Evolutionary conservation across 225 moss, liverwort and hornwort species (phyloP).

Genomic region (Sphagnum contortum): DNA sequence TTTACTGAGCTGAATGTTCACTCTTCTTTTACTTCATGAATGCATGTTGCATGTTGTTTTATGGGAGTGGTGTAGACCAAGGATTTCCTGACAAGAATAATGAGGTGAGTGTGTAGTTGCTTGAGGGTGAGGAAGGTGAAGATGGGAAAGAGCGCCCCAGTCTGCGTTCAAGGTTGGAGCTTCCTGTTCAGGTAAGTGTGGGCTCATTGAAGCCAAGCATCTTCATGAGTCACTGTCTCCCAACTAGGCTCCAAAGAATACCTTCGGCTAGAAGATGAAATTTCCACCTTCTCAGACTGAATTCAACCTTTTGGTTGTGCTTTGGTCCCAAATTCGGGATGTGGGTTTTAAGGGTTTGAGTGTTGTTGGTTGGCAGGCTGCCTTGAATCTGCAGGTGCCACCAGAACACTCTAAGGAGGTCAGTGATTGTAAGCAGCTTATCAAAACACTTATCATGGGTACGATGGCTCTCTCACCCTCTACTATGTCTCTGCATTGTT

Average conservation of each 20-base stretch:
- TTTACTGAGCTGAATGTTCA: too few relatives aligned
- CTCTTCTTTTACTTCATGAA: too few relatives aligned
- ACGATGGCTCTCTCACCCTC: constrained; percentile 2
- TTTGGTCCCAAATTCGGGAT: too few relatives aligned
- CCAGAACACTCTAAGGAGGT: constrained; percentile 99
- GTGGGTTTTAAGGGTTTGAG: too few relatives aligned
- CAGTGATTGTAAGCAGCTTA: constrained; percentile 87
- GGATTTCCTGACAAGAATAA: constrained; percentile 1
- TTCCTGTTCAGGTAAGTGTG: constrained; percentile 81
- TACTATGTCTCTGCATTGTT: not conserved
- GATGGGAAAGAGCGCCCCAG: constrained; percentile 83
- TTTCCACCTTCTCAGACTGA: too few relatives aligned
- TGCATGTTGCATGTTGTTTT: too few relatives aligned
- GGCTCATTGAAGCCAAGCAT: not conserved
- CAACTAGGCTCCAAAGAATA: too few relatives aligned
- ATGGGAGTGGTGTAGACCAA: too few relatives aligned
- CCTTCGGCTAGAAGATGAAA: too few relatives aligned
- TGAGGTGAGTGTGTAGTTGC: constrained; percentile 39
- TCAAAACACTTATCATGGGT: constrained; percentile 99
- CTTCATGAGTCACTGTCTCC: too few relatives aligned
- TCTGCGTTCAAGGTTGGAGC: constrained; percentile 89
- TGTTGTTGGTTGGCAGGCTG: constrained; percentile 50
- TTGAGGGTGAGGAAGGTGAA: constrained; percentile 74
- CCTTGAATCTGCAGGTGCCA: constrained; percentile 88
- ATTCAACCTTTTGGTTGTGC: too few relatives aligned